A percentile compares a stretch with the other conserved stretches of the same genome.
Evolutionary conservation across 306 rosid genomes (phyloP).

Genomic region (Styphnolobium japonicum): DNA sequence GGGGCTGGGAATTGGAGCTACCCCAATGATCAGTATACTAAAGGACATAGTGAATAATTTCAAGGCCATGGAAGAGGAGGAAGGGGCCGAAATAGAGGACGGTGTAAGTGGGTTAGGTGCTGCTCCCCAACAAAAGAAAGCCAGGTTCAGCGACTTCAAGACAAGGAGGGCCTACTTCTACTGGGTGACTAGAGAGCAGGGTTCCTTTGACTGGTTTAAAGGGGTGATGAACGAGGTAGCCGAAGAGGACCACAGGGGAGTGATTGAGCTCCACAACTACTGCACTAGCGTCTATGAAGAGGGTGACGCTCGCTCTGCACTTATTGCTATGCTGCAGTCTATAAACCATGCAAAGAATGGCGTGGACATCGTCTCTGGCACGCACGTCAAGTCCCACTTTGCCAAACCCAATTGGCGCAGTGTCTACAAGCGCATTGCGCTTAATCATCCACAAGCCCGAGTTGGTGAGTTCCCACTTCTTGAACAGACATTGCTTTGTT

Average conservation of each 20-base stretch:
- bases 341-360: constrained; percentile 60
- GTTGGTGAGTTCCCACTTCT: constrained; percentile 56
- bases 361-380: constrained; percentile 66
- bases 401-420: constrained; percentile 70
- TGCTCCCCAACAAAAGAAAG: not conserved
- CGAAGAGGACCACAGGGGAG: constrained; percentile 48
- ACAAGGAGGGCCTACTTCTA: constrained; percentile 62
- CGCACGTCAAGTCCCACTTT: constrained; percentile 67
- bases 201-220: constrained; percentile 73
- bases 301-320: constrained; percentile 78
- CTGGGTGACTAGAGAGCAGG: constrained; percentile 74
- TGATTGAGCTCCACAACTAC: constrained; percentile 66
- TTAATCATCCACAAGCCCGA: constrained; percentile 44
- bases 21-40: constrained; percentile 73
- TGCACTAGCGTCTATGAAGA: constrained; percentile 74
- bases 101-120: not conserved
- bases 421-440: constrained; percentile 65
- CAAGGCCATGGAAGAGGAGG: constrained; percentile 49
- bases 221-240: constrained; percentile 66
- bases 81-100: constrained; percentile 32
- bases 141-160: constrained; percentile 34
- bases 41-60: constrained; percentile 60
- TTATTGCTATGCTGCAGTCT: constrained; percentile 64
- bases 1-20: constrained; percentile 77
- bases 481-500: not conserved